Evolutionary conservation across 2,329 filamentous ascomycete species (phyloP), one percentile per base, ranked within the genome.

Genomic region (Calonectria multiphialidica): DNA sequence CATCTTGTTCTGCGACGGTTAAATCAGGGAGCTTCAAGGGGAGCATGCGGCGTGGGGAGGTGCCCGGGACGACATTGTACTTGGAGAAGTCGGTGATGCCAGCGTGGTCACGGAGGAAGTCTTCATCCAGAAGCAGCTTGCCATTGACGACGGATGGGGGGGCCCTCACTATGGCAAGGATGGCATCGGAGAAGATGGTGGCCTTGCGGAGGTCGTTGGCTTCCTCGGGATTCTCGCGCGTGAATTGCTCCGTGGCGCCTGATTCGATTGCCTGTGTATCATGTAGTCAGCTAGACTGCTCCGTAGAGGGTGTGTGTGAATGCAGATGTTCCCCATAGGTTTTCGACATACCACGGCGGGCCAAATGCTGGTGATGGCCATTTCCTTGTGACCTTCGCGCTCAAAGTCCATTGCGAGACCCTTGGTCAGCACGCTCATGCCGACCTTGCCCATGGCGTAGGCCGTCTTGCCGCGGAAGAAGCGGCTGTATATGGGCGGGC

Each of bases 391-490:
- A 0, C 89, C 91, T 76, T 95, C 88, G 37, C 95, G 86, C 75
- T 90, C 85, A 80, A 94, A 94, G 78, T 97, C 95, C 93, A 97
- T 95, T 0, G 93, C 94, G 16, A 97, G 85, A 0, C 95, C 95
- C 81, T 95, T 94, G 0, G 93, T 95, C 53, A 97, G 81, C 4
- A 96, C 93, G 78, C 90, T 93, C 95, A 97, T 97, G 53, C 88
- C 94, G 3, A 96, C 89, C 81, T 97, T 97, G 2, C 92, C 91
- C 83, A 91, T 88, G 2, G 95, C 94, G 84, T 97, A 97, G 16
- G 93, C 94, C 1, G 94, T 94, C 88, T 97, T 97, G 13, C 95
- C 95, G 25, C 93, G 86, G 82, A 97, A 96, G 83, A 97, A 97
- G 35, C 95, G 88, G 74, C 91, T 93, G 83, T 97, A 97, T 70